These are phyloP conservation scores for Rhizopogon salebrosus DNA, from an alignment of 768 basidiomycete genomes.

Conservation along the genomic window DNA sequence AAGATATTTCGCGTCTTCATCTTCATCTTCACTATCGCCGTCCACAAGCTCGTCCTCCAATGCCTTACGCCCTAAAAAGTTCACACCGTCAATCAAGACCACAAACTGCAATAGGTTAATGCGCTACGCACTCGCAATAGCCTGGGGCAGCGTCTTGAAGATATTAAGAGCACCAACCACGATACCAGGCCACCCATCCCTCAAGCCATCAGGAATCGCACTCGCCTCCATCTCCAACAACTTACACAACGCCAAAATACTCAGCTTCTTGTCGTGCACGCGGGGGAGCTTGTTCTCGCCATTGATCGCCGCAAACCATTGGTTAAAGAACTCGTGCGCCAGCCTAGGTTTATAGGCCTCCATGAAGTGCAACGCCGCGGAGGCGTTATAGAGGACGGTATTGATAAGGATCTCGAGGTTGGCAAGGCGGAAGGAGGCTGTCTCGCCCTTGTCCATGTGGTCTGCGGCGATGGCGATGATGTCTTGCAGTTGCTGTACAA, in stretches of 20 bases:
- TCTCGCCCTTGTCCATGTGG: conserved; percentile 57
- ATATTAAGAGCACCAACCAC: conserved; percentile 65
- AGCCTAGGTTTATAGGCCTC: conserved; percentile 53
- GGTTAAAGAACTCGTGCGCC: conserved; percentile 74
- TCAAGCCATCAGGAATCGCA: conserved; percentile 51
- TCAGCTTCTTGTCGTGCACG: conserved; percentile 88
- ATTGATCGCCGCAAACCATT: conserved; percentile 77
- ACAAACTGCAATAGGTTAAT: conserved; percentile 1
- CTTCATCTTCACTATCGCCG: conserved; percentile 41
- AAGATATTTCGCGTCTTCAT: conserved; percentile 41
- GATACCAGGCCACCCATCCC: conserved; percentile 72
- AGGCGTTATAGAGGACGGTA: conserved; percentile 77
- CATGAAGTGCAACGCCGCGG: conserved; percentile 71
- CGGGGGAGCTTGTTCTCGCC: conserved; percentile 57
- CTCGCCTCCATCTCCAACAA: conserved; percentile 65
- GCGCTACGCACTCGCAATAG: conserved; percentile 57
- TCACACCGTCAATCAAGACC: not conserved
- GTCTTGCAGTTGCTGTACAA: conserved; percentile 50
- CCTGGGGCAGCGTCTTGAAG: conserved; percentile 75
- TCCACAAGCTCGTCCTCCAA: conserved; percentile 48
- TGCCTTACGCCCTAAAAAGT: conserved; percentile 47
- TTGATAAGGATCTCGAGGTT: conserved; percentile 84
- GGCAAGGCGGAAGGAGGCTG: conserved; percentile 61
- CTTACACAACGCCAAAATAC: conserved; percentile 69
- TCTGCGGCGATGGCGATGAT: conserved; percentile 61